These are phyloP conservation scores for Apiotrichum akiyoshidainum DNA, from an alignment of 1,284 basidiomycete species.

Conservation along the genomic window DNA sequence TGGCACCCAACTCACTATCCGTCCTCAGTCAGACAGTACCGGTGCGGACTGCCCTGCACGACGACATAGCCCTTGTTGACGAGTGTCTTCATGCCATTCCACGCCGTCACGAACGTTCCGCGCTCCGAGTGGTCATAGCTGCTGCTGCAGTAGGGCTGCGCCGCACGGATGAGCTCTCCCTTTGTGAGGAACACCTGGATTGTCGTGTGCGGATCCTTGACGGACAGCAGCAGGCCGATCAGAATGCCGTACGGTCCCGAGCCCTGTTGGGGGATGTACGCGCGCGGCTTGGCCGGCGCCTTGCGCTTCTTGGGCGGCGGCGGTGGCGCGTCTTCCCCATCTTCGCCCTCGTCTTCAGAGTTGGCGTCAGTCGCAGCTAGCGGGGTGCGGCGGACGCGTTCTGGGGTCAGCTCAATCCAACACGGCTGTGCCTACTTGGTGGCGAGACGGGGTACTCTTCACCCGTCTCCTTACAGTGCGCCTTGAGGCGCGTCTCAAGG, in stretches of 20 bases:
- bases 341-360: neutral
- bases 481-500: constrained; percentile 38
- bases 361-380: neutral
- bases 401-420: neutral
- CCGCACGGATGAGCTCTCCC: constrained; percentile 38
- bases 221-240: constrained; percentile 38
- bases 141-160: constrained; percentile 39
- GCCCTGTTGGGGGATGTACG: constrained; percentile 40
- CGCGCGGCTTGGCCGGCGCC: constrained; percentile 22
- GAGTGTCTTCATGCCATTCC: constrained; percentile 47
- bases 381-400: neutral
- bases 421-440: constrained; percentile 20
- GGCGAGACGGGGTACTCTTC: constrained; percentile 27
- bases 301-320: constrained; percentile 19
- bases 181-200: constrained; percentile 39
- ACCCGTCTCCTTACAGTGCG: constrained; percentile 38
- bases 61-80: constrained; percentile 44
- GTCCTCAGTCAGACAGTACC: constrained; percentile 45
- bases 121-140: constrained; percentile 44
- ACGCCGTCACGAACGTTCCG: constrained; percentile 44
- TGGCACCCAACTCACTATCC: constrained; percentile 49
- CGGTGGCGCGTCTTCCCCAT: constrained; percentile 5
- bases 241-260: constrained; percentile 48
- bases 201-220: constrained; percentile 29
- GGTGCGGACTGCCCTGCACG: constrained; percentile 43